These are phyloP conservation scores for Copromyces sp. DNA, from an alignment of 495 filamentous ascomycete species.

Conservation along the genomic window DNA sequence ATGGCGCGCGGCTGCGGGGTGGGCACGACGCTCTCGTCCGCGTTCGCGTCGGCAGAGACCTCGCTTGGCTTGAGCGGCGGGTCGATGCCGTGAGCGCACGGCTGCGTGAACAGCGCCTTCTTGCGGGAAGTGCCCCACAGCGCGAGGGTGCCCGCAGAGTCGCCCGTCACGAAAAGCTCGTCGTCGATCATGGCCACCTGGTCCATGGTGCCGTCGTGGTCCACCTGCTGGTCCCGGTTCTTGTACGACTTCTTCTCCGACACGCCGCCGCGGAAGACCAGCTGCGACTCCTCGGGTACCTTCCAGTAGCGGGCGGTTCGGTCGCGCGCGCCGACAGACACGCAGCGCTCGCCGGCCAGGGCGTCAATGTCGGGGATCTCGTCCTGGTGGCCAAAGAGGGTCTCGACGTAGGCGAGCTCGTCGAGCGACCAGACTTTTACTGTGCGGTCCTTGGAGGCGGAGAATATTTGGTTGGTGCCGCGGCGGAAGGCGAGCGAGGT, in stretches of 20 bases:
- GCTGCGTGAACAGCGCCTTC: conserved; percentile 76
- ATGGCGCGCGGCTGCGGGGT: conserved; percentile 73
- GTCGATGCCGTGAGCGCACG: conserved; percentile 76
- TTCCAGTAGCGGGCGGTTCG: conserved; percentile 95
- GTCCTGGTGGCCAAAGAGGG: conserved; percentile 93
- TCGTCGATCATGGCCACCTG: conserved; percentile 82
- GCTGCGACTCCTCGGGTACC: conserved; percentile 85
- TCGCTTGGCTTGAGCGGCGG: conserved; percentile 52
- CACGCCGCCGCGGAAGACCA: conserved; percentile 82
- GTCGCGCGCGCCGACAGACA: conserved; percentile 79
- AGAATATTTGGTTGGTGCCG: conserved; percentile 88
- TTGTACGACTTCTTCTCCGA: conserved; percentile 44
- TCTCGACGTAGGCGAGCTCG: conserved; percentile 84
- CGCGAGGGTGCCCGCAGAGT: conserved; percentile 74
- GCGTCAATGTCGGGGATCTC: conserved; percentile 73
- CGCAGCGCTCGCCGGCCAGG: conserved; percentile 73
- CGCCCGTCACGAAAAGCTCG: conserved; percentile 82
- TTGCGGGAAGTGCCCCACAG: conserved; percentile 93
- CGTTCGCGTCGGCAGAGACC: conserved; percentile 56
- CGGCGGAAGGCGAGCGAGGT: conserved; percentile 75
- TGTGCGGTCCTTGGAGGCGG: conserved; percentile 76
- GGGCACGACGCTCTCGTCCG: conserved; percentile 43
- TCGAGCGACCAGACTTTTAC: conserved; percentile 63
- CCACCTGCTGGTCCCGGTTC: conserved; percentile 30
- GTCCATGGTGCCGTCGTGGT: conserved; percentile 78